Conservation (phyloP, 345 rosid species). For the Chamaenerion angustifolium region DNA sequence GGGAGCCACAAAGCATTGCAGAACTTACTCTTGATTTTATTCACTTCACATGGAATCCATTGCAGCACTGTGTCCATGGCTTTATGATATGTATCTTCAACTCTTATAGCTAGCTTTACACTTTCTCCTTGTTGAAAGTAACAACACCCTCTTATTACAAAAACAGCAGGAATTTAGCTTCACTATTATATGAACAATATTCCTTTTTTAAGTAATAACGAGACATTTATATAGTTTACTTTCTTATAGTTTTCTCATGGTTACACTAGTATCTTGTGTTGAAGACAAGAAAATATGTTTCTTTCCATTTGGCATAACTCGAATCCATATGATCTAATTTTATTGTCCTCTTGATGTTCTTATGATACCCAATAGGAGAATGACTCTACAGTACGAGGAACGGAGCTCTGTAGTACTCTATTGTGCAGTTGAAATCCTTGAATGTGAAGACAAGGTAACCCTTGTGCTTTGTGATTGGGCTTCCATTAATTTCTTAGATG, state of each 20-base stretch:
- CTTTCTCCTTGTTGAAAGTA: conserved; percentile 28
- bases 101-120: conserved; percentile 20
- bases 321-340: conserved; percentile 86
- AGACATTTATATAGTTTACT: conserved; percentile 28
- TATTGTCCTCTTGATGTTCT: conserved; percentile 46
- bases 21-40: conserved; percentile 24
- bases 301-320: conserved; percentile 53
- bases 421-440: conserved; percentile 65
- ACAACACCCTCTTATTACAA: conserved; percentile 23
- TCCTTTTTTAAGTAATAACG: conserved; percentile 69
- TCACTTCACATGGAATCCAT: conserved; percentile 25
- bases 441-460: conserved; percentile 75
- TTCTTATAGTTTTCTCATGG: conserved; percentile 76
- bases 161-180: conserved; percentile 12
- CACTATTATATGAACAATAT: conserved; percentile 30
- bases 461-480: conserved; percentile 79
- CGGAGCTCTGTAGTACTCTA: conserved; percentile 86
- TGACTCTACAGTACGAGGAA: conserved; percentile 70
- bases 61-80: conserved; percentile 24
- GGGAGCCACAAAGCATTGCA: no score
- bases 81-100: conserved; percentile 21
- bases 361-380: conserved; percentile 47
- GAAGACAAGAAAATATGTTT: conserved; percentile 63
- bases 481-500: conserved; percentile 80
- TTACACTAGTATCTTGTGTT: conserved; percentile 98